Percentiles rank a stretch among this genome's conserved stretches.
These are phyloP conservation scores for Lasiodiplodia theobromae DNA, from an alignment of 2,329 filamentous ascomycete genomes.

Conservation along the genomic window DNA sequence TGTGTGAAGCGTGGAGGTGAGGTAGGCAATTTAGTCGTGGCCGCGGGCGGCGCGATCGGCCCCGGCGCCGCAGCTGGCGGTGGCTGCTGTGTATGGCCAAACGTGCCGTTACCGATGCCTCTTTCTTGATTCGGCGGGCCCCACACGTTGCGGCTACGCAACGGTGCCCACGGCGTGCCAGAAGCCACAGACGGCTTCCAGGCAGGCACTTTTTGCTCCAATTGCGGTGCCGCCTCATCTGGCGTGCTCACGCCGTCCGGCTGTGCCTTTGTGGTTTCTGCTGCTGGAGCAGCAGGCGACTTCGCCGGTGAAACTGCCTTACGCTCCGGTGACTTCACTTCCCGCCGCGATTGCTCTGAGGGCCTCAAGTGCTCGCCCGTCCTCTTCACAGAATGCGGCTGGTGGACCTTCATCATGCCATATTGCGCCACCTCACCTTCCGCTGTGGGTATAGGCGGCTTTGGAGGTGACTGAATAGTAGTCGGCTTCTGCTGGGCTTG, in stretches of 20 bases:
- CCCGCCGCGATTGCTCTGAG: slow-evolving; percentile 13
- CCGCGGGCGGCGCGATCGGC: slow-evolving; percentile 36
- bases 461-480: slow-evolving; percentile 53
- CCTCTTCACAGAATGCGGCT: slow-evolving; percentile 59
- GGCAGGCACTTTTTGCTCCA: slow-evolving; percentile 52
- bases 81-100: slow-evolving; percentile 61
- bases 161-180: slow-evolving; percentile 18
- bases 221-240: slow-evolving; percentile 52
- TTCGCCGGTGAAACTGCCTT: slow-evolving; percentile 21
- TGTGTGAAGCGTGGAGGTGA: slow-evolving; percentile 27
- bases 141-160: slow-evolving; percentile 68
- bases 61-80: slow-evolving; percentile 40
- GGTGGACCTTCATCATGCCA: slow-evolving; percentile 68
- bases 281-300: background rate
- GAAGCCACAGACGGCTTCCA: slow-evolving; percentile 39
- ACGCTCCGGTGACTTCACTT: slow-evolving; percentile 22
- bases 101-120: slow-evolving; percentile 79
- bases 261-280: slow-evolving; percentile 8
- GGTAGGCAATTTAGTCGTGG: slow-evolving; percentile 22
- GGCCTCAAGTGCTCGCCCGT: slow-evolving; percentile 28
- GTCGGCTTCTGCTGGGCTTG: slow-evolving; percentile 46
- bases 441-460: slow-evolving; percentile 64
- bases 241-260: slow-evolving; percentile 40
- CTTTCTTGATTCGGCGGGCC: slow-evolving; percentile 72
- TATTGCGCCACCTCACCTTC: slow-evolving; percentile 66